Evolutionary conservation across 345 rosid genomes (phyloP).

Genomic region (Viola odorata): DNA sequence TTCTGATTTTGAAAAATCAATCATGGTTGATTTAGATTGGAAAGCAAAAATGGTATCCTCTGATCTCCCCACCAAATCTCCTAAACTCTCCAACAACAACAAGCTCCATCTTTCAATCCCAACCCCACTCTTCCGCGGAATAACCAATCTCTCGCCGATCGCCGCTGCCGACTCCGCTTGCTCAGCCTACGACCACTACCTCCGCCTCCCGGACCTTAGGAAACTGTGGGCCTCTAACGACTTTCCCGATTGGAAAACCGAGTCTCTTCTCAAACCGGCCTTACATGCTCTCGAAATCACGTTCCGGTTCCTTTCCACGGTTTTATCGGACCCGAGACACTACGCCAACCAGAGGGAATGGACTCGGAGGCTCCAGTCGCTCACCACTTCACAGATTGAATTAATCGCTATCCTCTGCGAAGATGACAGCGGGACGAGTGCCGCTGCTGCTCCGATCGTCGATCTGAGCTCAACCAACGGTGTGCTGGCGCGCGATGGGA

Average conservation of each 20-base stretch:
- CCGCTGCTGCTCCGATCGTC: slow-evolving; percentile 40
- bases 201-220: slow-evolving; percentile 65
- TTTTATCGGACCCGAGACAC: slow-evolving; percentile 65
- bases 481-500: slow-evolving; percentile 39
- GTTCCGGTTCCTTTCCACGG: slow-evolving; percentile 68
- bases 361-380: slow-evolving; percentile 65
- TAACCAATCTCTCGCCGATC: slow-evolving; percentile 21
- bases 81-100: slow-evolving; percentile 21
- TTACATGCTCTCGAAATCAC: slow-evolving; percentile 81
- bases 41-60: slow-evolving; percentile 49
- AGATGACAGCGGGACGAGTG: slow-evolving; percentile 38
- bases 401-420: slow-evolving; percentile 55
- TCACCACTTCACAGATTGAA: slow-evolving; percentile 61
- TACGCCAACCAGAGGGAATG: slow-evolving; percentile 65
- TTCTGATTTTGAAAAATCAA: neutral
- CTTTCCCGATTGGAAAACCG: slow-evolving; percentile 63
- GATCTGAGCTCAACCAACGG: slow-evolving; percentile 40
- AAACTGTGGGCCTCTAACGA: slow-evolving; percentile 40
- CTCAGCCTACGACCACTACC: slow-evolving; percentile 68
- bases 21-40: slow-evolving; percentile 68
- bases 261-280: slow-evolving; percentile 59
- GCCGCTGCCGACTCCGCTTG: slow-evolving; percentile 44
- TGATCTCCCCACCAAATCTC: slow-evolving; percentile 39
- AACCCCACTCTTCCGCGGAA: slow-evolving; percentile 11
- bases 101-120: slow-evolving; percentile 47